Conservation (phyloP, 768 basidiomycete species). For the Arthromyces matolae region DNA sequence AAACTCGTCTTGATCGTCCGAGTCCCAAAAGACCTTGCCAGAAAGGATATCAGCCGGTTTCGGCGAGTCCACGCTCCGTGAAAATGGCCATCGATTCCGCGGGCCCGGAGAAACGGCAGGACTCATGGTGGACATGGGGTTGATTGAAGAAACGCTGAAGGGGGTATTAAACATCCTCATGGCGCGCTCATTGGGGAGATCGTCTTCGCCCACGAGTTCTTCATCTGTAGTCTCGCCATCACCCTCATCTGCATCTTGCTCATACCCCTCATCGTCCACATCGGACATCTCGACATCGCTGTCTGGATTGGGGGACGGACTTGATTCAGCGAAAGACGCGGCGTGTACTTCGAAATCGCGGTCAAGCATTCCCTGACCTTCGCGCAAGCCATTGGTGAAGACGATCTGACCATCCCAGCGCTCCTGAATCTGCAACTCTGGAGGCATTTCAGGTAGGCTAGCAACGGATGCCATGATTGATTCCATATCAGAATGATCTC, state of each 20-base stretch:
- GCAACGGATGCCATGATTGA: slow-evolving; percentile 28
- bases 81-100: slow-evolving; percentile 29
- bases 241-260: slow-evolving; percentile 46
- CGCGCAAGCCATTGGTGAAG: slow-evolving; percentile 60
- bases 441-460: slow-evolving; percentile 28
- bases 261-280: slow-evolving; percentile 42
- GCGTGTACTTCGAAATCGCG: slow-evolving; percentile 68
- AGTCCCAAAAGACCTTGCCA: slow-evolving; percentile 54
- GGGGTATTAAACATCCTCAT: slow-evolving; percentile 72
- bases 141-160: slow-evolving; percentile 57
- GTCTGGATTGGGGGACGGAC: slow-evolving; percentile 44
- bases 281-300: slow-evolving; percentile 51
- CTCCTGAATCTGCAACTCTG: slow-evolving; percentile 65
- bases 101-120: slow-evolving; percentile 46
- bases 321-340: slow-evolving; percentile 47
- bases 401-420: slow-evolving; percentile 75
- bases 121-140: slow-evolving; percentile 74
- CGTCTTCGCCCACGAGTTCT: slow-evolving; percentile 73
- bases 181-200: slow-evolving; percentile 70
- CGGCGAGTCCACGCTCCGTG: slow-evolving; percentile 37
- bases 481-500: slow-evolving; percentile 43
- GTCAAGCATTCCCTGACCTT: slow-evolving; percentile 59
- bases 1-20: slow-evolving; percentile 37
- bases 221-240: slow-evolving; percentile 82
- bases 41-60: slow-evolving; percentile 68